phyloP scores from a whole-genome alignment of 257 asterid species.

The Solanum clarkiae region DNA sequence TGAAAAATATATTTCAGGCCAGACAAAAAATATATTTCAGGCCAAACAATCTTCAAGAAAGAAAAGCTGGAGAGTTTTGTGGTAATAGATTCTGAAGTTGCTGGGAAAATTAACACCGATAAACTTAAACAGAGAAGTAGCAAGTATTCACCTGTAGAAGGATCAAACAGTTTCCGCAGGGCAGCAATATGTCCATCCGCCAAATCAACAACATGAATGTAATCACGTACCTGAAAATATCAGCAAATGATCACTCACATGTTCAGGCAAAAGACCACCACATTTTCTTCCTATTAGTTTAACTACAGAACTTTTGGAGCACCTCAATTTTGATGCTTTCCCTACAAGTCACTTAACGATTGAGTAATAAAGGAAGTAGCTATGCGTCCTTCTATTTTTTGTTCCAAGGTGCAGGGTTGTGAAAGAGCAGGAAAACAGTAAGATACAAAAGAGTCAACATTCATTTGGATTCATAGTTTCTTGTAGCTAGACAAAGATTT shows the following conservation, averaged over 20 bases:
- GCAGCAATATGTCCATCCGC: conserved; percentile 3
- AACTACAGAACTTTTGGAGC: not conserved
- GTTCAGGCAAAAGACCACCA: not conserved
- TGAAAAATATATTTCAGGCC: not conserved
- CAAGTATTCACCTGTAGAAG: not conserved
- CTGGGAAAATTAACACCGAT: not conserved
- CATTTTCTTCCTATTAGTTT: not conserved
- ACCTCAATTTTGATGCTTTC: not conserved
- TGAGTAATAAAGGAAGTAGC: not conserved
- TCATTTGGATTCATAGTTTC: not conserved
- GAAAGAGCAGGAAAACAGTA: not conserved
- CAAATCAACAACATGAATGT: conserved; percentile 2
- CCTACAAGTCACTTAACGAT: not conserved
- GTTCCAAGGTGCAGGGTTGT: not conserved
- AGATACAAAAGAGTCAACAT: not conserved
- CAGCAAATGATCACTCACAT: not conserved
- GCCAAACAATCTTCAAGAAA: not conserved
- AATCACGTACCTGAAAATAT: conserved; percentile 1
- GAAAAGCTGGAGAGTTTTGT: not conserved
- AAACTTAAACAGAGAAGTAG: not conserved
- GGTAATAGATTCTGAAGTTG: not conserved
- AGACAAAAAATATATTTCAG: not conserved
- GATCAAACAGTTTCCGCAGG: not conserved
- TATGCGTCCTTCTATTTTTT: not conserved
- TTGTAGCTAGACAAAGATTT: not conserved